A percentile compares a stretch with the other conserved stretches of the same genome.
Evolutionary conservation across 169 alveolate species (phyloP).

Genomic region (Haemoproteus tartakovskyi): DNA sequence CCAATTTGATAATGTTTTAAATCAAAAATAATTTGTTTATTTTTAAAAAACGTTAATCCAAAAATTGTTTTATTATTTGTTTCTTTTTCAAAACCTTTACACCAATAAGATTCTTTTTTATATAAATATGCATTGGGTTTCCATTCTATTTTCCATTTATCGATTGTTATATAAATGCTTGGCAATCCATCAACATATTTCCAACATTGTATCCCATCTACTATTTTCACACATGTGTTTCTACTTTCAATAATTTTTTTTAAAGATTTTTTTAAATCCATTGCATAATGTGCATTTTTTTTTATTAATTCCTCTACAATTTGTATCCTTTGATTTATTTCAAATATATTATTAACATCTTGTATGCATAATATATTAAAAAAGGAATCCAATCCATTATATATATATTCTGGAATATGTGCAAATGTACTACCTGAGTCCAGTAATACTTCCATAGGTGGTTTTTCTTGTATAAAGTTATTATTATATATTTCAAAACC

Average conservation of each 20-base stretch:
- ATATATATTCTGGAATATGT: constrained; percentile 35
- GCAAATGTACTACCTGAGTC: constrained; percentile 63
- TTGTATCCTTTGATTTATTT: constrained; percentile 16
- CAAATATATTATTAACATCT: constrained; percentile 29
- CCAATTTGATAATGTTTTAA: constrained; percentile 65
- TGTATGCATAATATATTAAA: constrained; percentile 39
- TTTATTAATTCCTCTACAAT: constrained; percentile 13
- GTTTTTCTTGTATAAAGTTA: neutral
- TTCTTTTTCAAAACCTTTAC: constrained; percentile 73
- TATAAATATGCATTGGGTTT: constrained; percentile 46
- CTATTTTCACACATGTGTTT: constrained; percentile 49
- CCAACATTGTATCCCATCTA: constrained; percentile 56
- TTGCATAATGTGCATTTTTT: constrained; percentile 3
- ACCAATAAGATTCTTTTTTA: constrained; percentile 71
- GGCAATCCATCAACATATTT: constrained; percentile 24
- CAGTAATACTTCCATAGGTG: constrained; percentile 9
- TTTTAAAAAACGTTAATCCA: constrained; percentile 78
- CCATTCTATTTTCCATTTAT: constrained; percentile 22
- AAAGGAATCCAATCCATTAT: constrained; percentile 20
- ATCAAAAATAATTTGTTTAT: constrained; percentile 70
- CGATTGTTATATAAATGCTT: constrained; percentile 6
- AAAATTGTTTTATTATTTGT: constrained; percentile 67
- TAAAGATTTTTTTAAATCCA: constrained; percentile 17
- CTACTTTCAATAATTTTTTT: constrained; percentile 23
- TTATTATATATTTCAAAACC: constrained; percentile 33